Evolutionary conservation across 1,139 yeast genomes (phyloP).

Genomic region (Candida frijolesensis): DNA sequence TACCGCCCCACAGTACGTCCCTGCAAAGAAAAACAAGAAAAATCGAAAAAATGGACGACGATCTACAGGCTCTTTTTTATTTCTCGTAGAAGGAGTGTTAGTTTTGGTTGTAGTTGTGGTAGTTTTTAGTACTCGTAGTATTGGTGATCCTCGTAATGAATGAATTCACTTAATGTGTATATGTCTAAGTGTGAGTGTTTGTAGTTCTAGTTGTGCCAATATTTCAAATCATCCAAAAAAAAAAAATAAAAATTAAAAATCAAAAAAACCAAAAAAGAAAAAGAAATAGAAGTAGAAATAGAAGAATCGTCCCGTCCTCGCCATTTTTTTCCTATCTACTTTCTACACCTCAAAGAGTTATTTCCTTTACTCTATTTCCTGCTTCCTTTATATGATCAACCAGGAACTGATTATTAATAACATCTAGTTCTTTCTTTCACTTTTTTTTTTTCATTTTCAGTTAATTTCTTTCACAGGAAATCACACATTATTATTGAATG

Average conservation of each 20-base stretch:
- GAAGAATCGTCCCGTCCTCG: constrained; percentile 1
- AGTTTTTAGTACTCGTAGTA: no score
- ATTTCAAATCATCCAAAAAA: background rate
- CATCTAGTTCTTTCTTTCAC: background rate
- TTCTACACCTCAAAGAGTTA: background rate
- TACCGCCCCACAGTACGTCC: no score
- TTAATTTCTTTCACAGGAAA: background rate
- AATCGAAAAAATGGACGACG: no score
- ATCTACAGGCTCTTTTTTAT: no score
- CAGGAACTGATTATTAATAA: no score
- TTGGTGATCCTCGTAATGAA: no score
- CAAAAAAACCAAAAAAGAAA: background rate
- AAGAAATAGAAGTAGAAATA: background rate
- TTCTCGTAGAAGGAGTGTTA: no score
- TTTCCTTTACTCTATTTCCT: background rate
- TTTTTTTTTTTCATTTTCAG: background rate
- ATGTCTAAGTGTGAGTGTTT: no score
- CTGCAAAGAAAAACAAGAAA: no score
- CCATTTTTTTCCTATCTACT: background rate
- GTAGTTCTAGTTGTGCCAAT: background rate
- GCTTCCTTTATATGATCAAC: background rate
- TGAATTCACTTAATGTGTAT: background rate
- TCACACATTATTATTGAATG: background rate
- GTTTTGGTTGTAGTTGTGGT: no score
- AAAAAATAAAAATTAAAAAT: background rate